These are phyloP conservation scores for Leishmania guyanensis DNA, from an alignment of 208 protist genomes.

Conservation along the genomic window DNA sequence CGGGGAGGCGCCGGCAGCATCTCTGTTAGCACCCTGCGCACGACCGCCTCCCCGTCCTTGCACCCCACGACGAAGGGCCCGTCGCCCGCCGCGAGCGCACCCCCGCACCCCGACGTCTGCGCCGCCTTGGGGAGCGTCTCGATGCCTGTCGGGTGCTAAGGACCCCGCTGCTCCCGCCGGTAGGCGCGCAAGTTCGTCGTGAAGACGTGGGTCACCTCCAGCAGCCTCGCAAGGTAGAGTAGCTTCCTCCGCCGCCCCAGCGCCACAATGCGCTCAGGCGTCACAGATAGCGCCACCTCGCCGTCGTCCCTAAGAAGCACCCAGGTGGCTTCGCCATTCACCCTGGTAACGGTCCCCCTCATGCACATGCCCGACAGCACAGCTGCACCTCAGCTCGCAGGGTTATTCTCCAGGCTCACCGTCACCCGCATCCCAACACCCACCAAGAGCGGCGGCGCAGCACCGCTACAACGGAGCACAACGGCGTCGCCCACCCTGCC, in stretches of 20 bases:
- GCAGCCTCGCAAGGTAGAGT: conserved; percentile 58
- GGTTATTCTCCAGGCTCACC: conserved; percentile 28
- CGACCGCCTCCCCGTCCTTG: conserved; percentile 32
- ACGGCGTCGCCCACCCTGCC: conserved; percentile 8
- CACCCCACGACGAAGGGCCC: conserved; percentile 26
- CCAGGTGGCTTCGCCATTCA: conserved; percentile 83
- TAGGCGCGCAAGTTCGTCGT: conserved; percentile 55
- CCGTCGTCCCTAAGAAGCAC: conserved; percentile 78
- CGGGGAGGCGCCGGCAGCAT: conserved; percentile 23
- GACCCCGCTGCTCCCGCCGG: conserved; percentile 46
- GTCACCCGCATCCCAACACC: conserved; percentile 42
- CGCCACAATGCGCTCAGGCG: conserved; percentile 57
- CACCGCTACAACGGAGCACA: conserved; percentile 2
- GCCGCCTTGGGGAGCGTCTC: conserved; percentile 31
- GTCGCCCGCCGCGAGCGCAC: conserved; percentile 3
- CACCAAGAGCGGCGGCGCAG: conserved; percentile 31
- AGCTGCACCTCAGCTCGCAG: not conserved
- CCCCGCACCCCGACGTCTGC: not conserved
- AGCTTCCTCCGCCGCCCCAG: conserved; percentile 53
- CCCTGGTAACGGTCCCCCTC: conserved; percentile 70
- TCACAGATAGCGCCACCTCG: conserved; percentile 72
- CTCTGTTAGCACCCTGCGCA: conserved; percentile 35
- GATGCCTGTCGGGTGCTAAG: conserved; percentile 48
- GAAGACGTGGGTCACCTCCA: conserved; percentile 63
- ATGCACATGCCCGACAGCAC: conserved; percentile 45